Percentiles rank a stretch among this genome's conserved stretches.
Conservation (phyloP, 106 monocot genomes). For the Hemerocallis citrina region DNA sequence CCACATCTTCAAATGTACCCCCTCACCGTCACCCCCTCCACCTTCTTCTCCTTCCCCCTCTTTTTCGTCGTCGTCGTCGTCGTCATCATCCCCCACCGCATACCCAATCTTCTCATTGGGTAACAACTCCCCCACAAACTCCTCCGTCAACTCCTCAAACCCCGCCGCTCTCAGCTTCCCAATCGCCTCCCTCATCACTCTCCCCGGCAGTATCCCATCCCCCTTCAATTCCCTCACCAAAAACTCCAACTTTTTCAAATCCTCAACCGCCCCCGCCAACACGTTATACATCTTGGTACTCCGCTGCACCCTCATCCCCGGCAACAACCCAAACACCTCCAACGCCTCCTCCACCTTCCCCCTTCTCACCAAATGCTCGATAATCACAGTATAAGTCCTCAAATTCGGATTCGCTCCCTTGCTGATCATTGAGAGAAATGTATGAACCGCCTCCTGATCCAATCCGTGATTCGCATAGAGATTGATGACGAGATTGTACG, state of each 20-base stretch:
- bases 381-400: constrained; percentile 72
- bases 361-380: constrained; percentile 44
- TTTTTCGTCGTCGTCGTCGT: constrained; percentile 12
- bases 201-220: constrained; percentile 64
- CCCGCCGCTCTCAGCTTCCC: constrained; percentile 46
- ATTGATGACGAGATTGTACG: constrained; percentile 75
- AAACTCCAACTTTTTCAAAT: constrained; percentile 22
- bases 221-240: constrained; percentile 46
- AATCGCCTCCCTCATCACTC: constrained; percentile 38
- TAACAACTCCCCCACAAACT: constrained; percentile 33
- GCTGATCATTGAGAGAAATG: constrained; percentile 37
- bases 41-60: constrained; percentile 17
- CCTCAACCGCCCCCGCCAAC: constrained; percentile 23
- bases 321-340: constrained; percentile 59
- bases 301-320: constrained; percentile 42
- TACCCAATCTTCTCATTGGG: constrained; percentile 57
- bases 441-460: constrained; percentile 37
- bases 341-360: constrained; percentile 38
- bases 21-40: neutral
- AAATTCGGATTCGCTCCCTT: constrained; percentile 76
- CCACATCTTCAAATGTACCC: constrained; percentile 58
- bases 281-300: constrained; percentile 72
- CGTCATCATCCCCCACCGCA: constrained; percentile 15
- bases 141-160: constrained; percentile 30
- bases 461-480: constrained; percentile 27